These are phyloP conservation scores for Teratosphaeria destructans DNA, from an alignment of 2,329 filamentous ascomycete genomes.

Conservation along the genomic window DNA sequence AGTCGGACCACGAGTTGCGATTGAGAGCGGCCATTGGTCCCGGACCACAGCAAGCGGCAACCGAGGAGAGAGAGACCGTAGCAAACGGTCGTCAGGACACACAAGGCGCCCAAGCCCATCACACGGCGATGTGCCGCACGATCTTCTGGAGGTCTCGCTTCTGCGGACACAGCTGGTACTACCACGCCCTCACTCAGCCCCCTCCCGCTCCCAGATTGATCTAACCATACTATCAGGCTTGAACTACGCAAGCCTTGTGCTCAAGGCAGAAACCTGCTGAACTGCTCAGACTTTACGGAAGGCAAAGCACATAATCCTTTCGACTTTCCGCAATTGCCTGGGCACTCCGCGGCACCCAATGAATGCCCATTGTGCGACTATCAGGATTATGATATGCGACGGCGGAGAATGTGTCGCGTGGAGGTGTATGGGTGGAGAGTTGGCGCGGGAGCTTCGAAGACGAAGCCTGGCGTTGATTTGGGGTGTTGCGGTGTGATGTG, in stretches of 20 bases:
- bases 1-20: background rate
- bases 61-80: background rate
- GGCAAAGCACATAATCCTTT: slow-evolving; percentile 15
- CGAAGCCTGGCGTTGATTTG: slow-evolving; percentile 15
- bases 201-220: background rate
- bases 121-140: slow-evolving; percentile 36
- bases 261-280: slow-evolving; percentile 29
- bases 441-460: slow-evolving; percentile 14
- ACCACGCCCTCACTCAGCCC: background rate
- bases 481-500: slow-evolving; percentile 12
- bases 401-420: slow-evolving; percentile 14
- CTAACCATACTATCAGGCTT: slow-evolving; percentile 19
- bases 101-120: too few species aligned
- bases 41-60: background rate
- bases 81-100: background rate
- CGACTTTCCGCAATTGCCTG: slow-evolving; percentile 11
- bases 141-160: slow-evolving; percentile 34
- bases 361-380: slow-evolving; percentile 22
- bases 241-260: slow-evolving; percentile 36
- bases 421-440: slow-evolving; percentile 18
- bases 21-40: background rate
- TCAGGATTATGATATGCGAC: slow-evolving; percentile 15
- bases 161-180: slow-evolving; percentile 39
- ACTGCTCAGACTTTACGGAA: slow-evolving; percentile 28
- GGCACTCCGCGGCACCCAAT: slow-evolving; percentile 9